phyloP scores from a whole-genome alignment of 495 filamentous ascomycete genomes.

The Hypomontagnella submonticulosa region DNA sequence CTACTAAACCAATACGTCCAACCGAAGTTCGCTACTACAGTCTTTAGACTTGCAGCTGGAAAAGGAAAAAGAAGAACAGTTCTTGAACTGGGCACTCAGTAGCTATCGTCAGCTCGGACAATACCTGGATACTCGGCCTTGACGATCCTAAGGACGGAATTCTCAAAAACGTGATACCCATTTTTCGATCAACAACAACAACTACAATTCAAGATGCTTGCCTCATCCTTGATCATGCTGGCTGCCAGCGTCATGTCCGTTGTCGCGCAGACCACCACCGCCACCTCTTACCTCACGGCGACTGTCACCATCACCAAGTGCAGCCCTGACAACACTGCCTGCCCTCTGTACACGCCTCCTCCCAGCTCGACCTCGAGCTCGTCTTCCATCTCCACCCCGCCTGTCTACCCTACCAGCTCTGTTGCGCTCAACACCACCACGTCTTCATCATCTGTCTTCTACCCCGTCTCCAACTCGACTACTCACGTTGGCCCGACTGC shows the following conservation, averaged over 20 bases:
- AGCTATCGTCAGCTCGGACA: slow-evolving; percentile 22
- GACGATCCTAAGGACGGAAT: slow-evolving; percentile 24
- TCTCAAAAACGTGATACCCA: slow-evolving; percentile 34
- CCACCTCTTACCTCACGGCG: slow-evolving; percentile 56
- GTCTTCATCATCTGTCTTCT: slow-evolving; percentile 42
- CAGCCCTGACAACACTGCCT: slow-evolving; percentile 56
- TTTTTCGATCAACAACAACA: slow-evolving; percentile 37
- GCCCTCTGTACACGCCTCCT: slow-evolving; percentile 53
- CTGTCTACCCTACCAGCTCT: slow-evolving; percentile 9
- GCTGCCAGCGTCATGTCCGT: slow-evolving; percentile 44
- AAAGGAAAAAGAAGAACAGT: slow-evolving; percentile 14
- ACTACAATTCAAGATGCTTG: slow-evolving; percentile 40
- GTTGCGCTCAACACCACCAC: slow-evolving; percentile 42
- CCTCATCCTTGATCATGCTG: slow-evolving; percentile 45
- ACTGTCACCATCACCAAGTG: slow-evolving; percentile 62
- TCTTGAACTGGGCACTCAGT: slow-evolving; percentile 6
- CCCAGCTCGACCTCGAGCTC: slow-evolving; percentile 27
- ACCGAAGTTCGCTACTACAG: background rate
- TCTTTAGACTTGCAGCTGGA: too few species aligned
- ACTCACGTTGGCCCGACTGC: slow-evolving; percentile 51
- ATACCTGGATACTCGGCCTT: slow-evolving; percentile 10
- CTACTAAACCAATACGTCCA: slow-evolving; percentile 1
- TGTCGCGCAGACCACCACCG: slow-evolving; percentile 51
- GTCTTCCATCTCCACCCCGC: slow-evolving; percentile 12
- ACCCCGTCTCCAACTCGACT: slow-evolving; percentile 54